phyloP scores from a whole-genome alignment of 164 flowering plant genomes.

The Macadamia integrifolia region DNA sequence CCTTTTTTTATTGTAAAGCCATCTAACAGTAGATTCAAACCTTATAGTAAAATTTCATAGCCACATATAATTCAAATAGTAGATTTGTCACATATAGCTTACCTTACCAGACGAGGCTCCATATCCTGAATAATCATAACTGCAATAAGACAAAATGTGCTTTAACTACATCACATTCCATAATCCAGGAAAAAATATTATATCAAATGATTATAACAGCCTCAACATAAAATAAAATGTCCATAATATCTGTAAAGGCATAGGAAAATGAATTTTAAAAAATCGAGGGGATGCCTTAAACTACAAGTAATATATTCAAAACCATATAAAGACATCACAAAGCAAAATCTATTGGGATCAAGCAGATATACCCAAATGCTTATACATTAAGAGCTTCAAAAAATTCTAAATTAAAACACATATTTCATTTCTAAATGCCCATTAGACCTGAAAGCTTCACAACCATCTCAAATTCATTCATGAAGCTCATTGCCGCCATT shows the following conservation, averaged over 20 bases:
- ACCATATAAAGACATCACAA: neutral
- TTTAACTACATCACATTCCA: neutral
- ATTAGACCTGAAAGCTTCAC: too few species aligned
- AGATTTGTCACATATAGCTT: constrained; percentile 8
- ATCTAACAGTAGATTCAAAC: neutral
- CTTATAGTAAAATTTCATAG: neutral
- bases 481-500: neutral
- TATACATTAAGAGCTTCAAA: neutral
- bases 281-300: neutral
- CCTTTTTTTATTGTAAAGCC: neutral
- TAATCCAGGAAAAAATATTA: neutral
- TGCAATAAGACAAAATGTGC: constrained; percentile 27
- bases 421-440: neutral
- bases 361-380: neutral
- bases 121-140: constrained; percentile 95
- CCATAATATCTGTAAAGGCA: neutral
- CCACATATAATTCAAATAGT: neutral
- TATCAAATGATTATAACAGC: neutral
- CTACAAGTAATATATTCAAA: neutral
- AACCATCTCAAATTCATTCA: too few species aligned
- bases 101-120: constrained; percentile 98
- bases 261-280: neutral
- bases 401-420: neutral
- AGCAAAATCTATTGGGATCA: neutral
- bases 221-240: neutral